Evolutionary conservation across 805 yeast genomes (phyloP).

Genomic region (Saccharomycopsis schoenii): DNA sequence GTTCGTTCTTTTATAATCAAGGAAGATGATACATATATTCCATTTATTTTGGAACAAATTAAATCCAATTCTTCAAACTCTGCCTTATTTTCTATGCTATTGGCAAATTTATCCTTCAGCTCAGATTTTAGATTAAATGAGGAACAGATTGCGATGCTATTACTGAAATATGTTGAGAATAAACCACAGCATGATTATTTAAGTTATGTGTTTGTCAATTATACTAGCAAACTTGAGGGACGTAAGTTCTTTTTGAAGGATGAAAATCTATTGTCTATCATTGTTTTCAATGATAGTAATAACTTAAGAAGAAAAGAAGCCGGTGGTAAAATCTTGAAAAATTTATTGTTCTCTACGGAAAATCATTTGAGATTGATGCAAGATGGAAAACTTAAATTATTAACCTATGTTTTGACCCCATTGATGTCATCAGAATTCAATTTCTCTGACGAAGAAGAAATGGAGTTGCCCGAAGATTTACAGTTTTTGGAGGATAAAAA

Average conservation of each 20-base stretch:
- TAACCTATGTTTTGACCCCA: constrained; percentile 77
- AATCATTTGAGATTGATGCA: constrained; percentile 50
- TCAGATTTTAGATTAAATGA: constrained; percentile 27
- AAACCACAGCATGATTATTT: constrained; percentile 73
- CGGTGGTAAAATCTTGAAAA: constrained; percentile 86
- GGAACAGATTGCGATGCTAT: constrained; percentile 62
- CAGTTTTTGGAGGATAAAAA: constrained; percentile 69
- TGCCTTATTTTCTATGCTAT: constrained; percentile 72
- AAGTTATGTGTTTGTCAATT: constrained; percentile 81
- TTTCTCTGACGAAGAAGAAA: constrained; percentile 74
- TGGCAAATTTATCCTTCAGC: constrained; percentile 77
- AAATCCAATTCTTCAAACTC: constrained; percentile 55
- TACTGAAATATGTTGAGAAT: constrained; percentile 80
- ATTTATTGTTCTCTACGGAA: constrained; percentile 71
- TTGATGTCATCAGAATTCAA: constrained; percentile 66
- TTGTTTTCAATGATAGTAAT: constrained; percentile 69
- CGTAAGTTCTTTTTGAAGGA: constrained; percentile 69
- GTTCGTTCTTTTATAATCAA: constrained; percentile 57
- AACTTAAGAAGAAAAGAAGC: constrained; percentile 80
- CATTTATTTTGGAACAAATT: constrained; percentile 39
- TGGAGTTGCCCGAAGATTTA: constrained; percentile 79
- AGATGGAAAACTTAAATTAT: constrained; percentile 56
- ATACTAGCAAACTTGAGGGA: constrained; percentile 67
- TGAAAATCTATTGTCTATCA: constrained; percentile 69
- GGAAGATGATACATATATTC: constrained; percentile 46